These are phyloP conservation scores for Periconia digitata DNA, from an alignment of 2,329 filamentous ascomycete species.

Conservation along the genomic window DNA sequence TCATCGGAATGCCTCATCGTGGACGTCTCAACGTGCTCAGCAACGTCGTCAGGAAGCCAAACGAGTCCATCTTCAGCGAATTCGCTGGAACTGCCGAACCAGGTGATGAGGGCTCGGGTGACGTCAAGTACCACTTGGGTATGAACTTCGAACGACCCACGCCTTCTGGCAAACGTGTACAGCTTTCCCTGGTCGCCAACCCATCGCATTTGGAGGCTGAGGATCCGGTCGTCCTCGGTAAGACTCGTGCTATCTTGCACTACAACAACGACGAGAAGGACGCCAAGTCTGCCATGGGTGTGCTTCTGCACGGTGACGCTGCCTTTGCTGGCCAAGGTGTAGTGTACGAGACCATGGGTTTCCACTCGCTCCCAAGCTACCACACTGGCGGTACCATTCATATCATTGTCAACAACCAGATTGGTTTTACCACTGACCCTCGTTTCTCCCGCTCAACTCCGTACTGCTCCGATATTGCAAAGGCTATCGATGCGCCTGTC, in stretches of 20 bases:
- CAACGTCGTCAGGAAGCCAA: constrained; percentile 98
- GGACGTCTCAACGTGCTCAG: constrained; percentile 96
- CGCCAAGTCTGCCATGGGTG: constrained; percentile 88
- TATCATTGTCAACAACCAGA: constrained; percentile 99
- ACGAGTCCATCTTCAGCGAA: constrained; percentile 99
- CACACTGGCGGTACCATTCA: constrained; percentile 97
- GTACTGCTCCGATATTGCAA: constrained; percentile 99
- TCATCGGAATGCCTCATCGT: constrained; percentile 99
- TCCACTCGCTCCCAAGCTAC: constrained; percentile 93
- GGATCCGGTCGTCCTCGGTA: constrained; percentile 95
- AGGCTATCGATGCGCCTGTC: constrained; percentile 95
- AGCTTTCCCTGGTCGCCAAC: constrained; percentile 96
- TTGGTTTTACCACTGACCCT: constrained; percentile 98
- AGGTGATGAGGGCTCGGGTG: constrained; percentile 93
- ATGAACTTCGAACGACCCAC: constrained; percentile 99
- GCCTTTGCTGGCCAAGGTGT: constrained; percentile 96
- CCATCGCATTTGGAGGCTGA: constrained; percentile 98
- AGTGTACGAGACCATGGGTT: constrained; percentile 97
- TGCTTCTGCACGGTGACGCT: constrained; percentile 94
- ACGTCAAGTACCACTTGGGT: constrained; percentile 98
- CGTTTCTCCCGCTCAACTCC: constrained; percentile 96
- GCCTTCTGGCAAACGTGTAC: constrained; percentile 97
- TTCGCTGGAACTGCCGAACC: constrained; percentile 87
- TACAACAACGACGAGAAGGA: constrained; percentile 96
- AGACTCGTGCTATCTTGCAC: constrained; percentile 96